Conservation (phyloP, 345 rosid species). For the Pistacia vera region DNA sequence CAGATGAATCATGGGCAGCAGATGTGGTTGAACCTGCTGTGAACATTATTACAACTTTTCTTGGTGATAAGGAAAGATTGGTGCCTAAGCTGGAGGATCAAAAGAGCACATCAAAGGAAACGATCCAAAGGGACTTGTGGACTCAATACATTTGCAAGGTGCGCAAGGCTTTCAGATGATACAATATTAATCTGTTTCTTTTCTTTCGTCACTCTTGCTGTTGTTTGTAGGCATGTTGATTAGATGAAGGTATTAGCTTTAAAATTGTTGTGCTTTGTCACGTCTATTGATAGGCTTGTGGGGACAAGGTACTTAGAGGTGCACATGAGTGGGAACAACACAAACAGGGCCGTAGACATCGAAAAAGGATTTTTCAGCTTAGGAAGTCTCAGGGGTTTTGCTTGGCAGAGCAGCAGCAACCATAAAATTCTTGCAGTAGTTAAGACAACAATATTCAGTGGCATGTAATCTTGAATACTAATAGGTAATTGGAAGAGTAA, state of each 20-base stretch:
- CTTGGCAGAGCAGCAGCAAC: constrained; percentile 6
- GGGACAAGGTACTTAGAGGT: constrained; percentile 86
- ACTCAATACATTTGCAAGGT: constrained; percentile 85
- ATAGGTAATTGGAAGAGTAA: neutral
- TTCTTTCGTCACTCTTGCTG: neutral
- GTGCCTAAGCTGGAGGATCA: constrained; percentile 15
- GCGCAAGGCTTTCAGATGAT: constrained; percentile 5
- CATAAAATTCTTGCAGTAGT: neutral
- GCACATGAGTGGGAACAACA: constrained; percentile 96
- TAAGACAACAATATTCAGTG: neutral
- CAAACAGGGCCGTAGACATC: constrained; percentile 75
- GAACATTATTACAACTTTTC: constrained; percentile 47
- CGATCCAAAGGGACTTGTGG: constrained; percentile 74
- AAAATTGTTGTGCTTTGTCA: neutral
- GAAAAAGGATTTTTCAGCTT: constrained; percentile 57
- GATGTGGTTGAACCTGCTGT: constrained; percentile 70
- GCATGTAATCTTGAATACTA: neutral
- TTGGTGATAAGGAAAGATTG: constrained; percentile 28
- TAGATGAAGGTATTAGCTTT: neutral
- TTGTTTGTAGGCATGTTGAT: neutral
- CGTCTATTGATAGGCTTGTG: constrained; percentile 65
- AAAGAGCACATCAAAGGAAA: constrained; percentile 15
- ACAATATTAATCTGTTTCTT: neutral
- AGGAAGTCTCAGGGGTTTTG: constrained; percentile 37
- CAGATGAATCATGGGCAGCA: constrained; percentile 67